phyloP scores from a whole-genome alignment of 2,329 filamentous ascomycete species.

The Juglanconis sp. region DNA sequence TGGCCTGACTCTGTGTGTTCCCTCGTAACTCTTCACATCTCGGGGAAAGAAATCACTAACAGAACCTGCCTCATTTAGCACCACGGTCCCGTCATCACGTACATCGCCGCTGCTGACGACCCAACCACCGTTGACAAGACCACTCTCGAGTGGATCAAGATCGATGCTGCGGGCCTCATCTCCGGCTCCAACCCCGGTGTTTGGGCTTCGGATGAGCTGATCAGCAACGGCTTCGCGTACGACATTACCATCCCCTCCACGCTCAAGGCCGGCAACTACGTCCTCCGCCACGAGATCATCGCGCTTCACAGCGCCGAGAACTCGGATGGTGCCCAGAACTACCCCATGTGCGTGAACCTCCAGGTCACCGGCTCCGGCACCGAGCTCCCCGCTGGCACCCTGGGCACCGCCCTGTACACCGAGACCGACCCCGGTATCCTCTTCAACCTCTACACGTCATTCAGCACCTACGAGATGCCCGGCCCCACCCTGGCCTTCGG shows the following conservation, averaged over 20 bases:
- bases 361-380: conserved; percentile 35
- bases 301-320: conserved; percentile 38
- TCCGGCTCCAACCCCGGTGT: conserved; percentile 38
- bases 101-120: conserved; percentile 58
- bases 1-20: conserved; percentile 29
- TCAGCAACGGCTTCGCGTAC: conserved; percentile 41
- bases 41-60: neutral
- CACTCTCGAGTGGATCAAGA: conserved; percentile 61
- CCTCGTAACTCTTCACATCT: neutral
- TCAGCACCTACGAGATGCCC: conserved; percentile 24
- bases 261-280: conserved; percentile 37
- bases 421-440: conserved; percentile 23
- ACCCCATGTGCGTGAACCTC: conserved; percentile 46
- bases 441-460: conserved; percentile 24
- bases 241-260: conserved; percentile 39
- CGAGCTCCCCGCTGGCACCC: conserved; percentile 26
- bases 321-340: conserved; percentile 44
- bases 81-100: conserved; percentile 57
- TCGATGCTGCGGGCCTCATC: conserved; percentile 53
- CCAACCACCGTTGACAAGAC: conserved; percentile 51
- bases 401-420: conserved; percentile 24
- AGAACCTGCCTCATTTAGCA: conserved; percentile 25
- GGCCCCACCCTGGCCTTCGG: conserved; percentile 25
- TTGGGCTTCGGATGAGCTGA: conserved; percentile 52
- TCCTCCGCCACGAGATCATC: conserved; percentile 47